Evolutionary conservation across 164 flowering plant genomes (phyloP).

Genomic region (Macadamia integrifolia): DNA sequence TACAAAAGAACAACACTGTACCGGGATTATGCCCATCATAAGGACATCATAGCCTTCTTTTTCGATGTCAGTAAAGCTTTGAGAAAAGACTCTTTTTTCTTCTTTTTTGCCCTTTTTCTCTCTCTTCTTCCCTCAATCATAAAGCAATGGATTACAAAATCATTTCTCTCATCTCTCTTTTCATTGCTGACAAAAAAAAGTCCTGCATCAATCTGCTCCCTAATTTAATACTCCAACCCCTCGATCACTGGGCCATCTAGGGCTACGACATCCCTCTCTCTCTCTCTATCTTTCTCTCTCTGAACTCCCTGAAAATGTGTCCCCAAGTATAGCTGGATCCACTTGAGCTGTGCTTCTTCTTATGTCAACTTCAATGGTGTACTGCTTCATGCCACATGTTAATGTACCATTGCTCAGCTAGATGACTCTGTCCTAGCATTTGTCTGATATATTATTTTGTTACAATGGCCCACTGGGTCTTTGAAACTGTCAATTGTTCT

Average conservation of each 20-base stretch:
- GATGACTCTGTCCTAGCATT: background rate
- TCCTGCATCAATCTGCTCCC: slow-evolving; percentile 8
- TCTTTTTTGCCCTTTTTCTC: slow-evolving; percentile 1
- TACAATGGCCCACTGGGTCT: too few species aligned
- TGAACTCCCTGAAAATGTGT: background rate
- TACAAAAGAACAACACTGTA: background rate
- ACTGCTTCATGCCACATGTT: background rate
- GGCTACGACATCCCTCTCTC: slow-evolving; percentile 2
- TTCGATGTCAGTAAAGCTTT: slow-evolving; percentile 2
- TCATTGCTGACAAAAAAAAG: background rate
- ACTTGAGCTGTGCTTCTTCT: background rate
- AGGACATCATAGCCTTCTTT: slow-evolving; percentile 19
- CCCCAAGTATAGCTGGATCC: background rate
- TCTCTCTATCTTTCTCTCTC: background rate
- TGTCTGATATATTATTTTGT: too few species aligned
- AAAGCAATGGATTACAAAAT: slow-evolving; percentile 35
- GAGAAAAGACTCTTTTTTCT: background rate
- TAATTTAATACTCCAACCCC: slow-evolving; percentile 16
- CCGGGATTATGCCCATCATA: slow-evolving; percentile 23
- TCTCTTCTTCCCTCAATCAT: slow-evolving; percentile 19
- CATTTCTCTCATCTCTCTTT: slow-evolving; percentile 11
- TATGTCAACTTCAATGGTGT: slow-evolving; percentile 6
- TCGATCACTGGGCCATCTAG: slow-evolving; percentile 9
- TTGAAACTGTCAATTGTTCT: too few species aligned
- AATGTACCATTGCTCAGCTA: background rate